Base-by-base conservation (phyloP, 139 green algal genomes). In the Coelastrella sp. region DNA sequence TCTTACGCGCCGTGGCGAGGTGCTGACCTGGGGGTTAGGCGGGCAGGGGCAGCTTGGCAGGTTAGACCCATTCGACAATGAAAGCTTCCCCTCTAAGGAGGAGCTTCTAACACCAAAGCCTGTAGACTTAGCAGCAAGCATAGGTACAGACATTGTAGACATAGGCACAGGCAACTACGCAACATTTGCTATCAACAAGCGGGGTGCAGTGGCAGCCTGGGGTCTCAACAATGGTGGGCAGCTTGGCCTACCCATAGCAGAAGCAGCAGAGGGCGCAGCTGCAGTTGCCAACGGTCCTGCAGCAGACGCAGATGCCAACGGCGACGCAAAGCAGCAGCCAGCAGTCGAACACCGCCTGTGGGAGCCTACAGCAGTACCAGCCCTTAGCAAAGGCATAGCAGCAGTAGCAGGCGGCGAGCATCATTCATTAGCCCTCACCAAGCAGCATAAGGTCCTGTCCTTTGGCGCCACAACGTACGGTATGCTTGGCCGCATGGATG, bases 181-280 rank as follows among this genome's bases (percentile, higher is more conserved):
- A 83, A 97, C 93, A 20, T 98, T 98, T 92, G 95, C 94, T 3
- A 84, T 96, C 59, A 92, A 88, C 11, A 82, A 92, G 10, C 65
- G 91, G 16, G 96, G 97, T 80, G 71, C 91, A 7, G 92, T 98
- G 0, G 95, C 91, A 32, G 95, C 92, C 2, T 98, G 95, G 92
- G 97, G 97, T 17, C 93, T 99, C 4, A 99, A 99, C 94, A 99
- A 99, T 92, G 97, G 95, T 80, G 96, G 95, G 11, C 97, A 99
- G 95, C 94, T 99, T 47, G 97, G 78, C 7, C 71, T 97, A 64
- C 86, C 94, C 17, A 5, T 89, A 7, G 74, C 23, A 47, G 66
- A 32, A 32, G 32, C 66, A 59, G 23, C 83, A 81, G 66, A 22
- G 57, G 20, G 83, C 10, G 2, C 58, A 85, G 47, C 79, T 32